Conservation (phyloP, 2,329 filamentous ascomycete species). For the Cryphonectria nitschkei region DNA sequence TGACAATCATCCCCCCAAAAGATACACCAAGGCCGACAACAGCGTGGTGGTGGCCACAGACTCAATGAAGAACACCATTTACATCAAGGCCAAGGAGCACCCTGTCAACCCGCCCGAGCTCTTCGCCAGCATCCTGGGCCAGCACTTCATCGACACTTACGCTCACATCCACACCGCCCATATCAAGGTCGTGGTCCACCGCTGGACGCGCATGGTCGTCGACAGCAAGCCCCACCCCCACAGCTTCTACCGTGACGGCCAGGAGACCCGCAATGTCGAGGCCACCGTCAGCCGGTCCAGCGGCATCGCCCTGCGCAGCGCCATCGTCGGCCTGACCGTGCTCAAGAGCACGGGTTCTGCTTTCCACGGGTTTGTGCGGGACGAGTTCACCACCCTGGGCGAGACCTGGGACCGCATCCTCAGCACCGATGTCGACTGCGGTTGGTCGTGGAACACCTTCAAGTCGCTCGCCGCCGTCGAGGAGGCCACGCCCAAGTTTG, state of each 20-base stretch:
- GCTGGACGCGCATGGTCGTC: constrained; percentile 87
- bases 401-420: constrained; percentile 96
- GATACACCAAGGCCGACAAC: constrained; percentile 94
- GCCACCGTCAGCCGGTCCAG: constrained; percentile 67
- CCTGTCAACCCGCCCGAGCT: constrained; percentile 92
- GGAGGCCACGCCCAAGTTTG: constrained; percentile 67
- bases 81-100: constrained; percentile 92
- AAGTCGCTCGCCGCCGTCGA: constrained; percentile 68
- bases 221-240: constrained; percentile 92
- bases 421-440: constrained; percentile 86
- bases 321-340: constrained; percentile 81
- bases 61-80: constrained; percentile 96
- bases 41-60: constrained; percentile 94
- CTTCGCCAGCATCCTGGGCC: constrained; percentile 81
- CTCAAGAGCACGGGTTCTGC: constrained; percentile 96
- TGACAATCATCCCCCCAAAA: not conserved
- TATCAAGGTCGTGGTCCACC: constrained; percentile 79
- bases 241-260: constrained; percentile 88
- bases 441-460: constrained; percentile 84
- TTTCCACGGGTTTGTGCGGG: constrained; percentile 91
- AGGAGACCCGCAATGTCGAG: constrained; percentile 84
- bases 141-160: constrained; percentile 89
- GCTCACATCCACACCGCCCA: constrained; percentile 84
- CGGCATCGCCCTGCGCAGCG: constrained; percentile 76
- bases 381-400: constrained; percentile 88